phyloP scores from a whole-genome alignment of 176 grass and related monocot genomes.

The Oryza meyeriana region DNA sequence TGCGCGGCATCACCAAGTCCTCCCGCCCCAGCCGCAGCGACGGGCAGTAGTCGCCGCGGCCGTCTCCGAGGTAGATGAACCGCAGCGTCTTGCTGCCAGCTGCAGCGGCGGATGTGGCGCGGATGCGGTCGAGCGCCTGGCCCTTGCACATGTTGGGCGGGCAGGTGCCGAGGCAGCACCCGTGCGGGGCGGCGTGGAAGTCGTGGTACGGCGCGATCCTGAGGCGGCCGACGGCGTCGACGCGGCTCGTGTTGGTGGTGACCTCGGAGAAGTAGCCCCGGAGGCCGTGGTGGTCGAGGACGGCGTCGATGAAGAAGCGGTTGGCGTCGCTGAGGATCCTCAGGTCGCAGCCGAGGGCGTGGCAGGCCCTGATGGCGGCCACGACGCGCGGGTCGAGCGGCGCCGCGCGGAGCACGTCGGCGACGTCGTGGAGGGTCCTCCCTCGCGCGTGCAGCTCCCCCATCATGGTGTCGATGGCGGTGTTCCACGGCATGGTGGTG shows the following conservation, averaged over 20 bases:
- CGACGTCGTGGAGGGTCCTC: slow-evolving; percentile 39
- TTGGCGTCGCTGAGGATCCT: slow-evolving; percentile 71
- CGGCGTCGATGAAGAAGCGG: slow-evolving; percentile 62
- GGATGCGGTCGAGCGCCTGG: slow-evolving; percentile 40
- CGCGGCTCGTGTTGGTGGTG: background rate
- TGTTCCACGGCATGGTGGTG: slow-evolving; percentile 57
- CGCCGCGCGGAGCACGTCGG: slow-evolving; percentile 14
- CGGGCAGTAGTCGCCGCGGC: too few species aligned
- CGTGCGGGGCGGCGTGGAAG: slow-evolving; percentile 39
- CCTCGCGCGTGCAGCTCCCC: slow-evolving; percentile 27
- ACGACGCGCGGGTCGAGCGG: slow-evolving; percentile 47
- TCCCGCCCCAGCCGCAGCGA: too few species aligned
- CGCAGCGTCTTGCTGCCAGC: too few species aligned
- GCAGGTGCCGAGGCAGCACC: slow-evolving; percentile 48
- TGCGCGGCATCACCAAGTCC: too few species aligned
- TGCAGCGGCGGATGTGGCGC: background rate
- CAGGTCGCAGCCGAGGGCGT: slow-evolving; percentile 60
- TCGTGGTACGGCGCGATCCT: slow-evolving; percentile 55
- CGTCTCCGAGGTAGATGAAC: too few species aligned
- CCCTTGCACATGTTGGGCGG: slow-evolving; percentile 83
- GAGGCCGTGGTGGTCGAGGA: slow-evolving; percentile 61
- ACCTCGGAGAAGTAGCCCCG: slow-evolving; percentile 55
- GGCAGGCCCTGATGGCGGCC: slow-evolving; percentile 32
- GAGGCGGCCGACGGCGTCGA: slow-evolving; percentile 50
- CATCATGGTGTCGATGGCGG: slow-evolving; percentile 73